These are phyloP conservation scores for Penicillium concentricum DNA, from an alignment of 2,329 filamentous ascomycete species.

Conservation along the genomic window DNA sequence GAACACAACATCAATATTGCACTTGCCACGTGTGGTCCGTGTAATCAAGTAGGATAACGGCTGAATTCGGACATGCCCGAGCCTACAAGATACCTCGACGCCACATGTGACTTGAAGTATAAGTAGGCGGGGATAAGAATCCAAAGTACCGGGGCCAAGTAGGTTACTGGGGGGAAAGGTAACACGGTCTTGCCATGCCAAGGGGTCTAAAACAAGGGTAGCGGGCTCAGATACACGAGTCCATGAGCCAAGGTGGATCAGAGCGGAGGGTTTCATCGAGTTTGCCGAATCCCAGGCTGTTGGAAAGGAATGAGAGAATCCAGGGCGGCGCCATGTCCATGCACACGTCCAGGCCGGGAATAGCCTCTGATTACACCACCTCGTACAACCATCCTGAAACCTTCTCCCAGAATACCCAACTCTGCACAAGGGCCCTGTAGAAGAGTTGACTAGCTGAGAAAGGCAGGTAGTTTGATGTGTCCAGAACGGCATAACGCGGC, in stretches of 20 bases:
- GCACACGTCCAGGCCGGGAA: not conserved
- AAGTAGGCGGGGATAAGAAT: not conserved
- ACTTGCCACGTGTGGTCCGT: conserved; percentile 2
- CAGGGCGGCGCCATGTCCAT: conserved; percentile 1
- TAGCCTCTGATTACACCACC: conserved; percentile 6
- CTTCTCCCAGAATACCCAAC: not conserved
- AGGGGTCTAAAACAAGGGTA: not conserved
- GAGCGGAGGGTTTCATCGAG: not conserved
- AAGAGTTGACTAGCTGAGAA: conserved; percentile 8
- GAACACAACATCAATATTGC: not conserved
- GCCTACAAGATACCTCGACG: not conserved
- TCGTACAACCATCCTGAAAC: conserved; percentile 9
- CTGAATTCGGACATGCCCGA: not conserved
- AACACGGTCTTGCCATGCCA: not conserved
- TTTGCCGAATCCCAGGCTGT: not conserved
- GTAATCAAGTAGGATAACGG: not conserved
- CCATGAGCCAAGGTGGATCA: not conserved
- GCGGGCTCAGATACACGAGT: not conserved
- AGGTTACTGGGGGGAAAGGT: not conserved
- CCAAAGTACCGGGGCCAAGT: conserved; percentile 1
- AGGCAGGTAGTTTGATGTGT: not conserved
- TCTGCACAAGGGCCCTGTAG: not conserved
- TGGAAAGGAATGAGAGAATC: not conserved
- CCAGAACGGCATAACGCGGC: conserved; percentile 9
- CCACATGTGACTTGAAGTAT: conserved; percentile 2